Percentiles rank a stretch among this genome's conserved stretches.
Conservation (phyloP, 805 yeast species). For the Wickerhamomyces hampshirensis region DNA sequence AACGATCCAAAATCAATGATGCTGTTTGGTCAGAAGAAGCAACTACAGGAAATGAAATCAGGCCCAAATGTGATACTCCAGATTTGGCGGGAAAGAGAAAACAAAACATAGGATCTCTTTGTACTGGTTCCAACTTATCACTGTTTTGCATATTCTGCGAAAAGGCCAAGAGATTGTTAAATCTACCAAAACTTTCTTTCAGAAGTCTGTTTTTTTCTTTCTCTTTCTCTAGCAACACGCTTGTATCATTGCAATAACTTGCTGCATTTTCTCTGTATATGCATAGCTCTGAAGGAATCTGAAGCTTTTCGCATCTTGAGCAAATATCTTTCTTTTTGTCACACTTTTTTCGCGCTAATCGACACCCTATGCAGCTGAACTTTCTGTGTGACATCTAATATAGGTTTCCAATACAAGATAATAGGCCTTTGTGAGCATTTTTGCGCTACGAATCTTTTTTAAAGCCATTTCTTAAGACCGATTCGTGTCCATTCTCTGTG, state of each 20-base stretch:
- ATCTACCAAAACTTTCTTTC: neutral
- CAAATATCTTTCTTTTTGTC: neutral
- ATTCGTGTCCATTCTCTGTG: no score
- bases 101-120: neutral
- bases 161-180: neutral
- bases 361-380: neutral
- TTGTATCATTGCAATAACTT: neutral
- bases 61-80: neutral
- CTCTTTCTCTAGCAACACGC: neutral
- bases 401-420: no score
- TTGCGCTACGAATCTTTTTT: no score
- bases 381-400: no score
- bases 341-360: neutral
- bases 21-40: neutral
- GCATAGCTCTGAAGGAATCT: neutral
- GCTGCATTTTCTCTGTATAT: neutral
- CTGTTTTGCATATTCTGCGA: no score
- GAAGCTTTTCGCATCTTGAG: neutral
- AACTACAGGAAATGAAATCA: neutral
- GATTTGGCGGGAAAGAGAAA: neutral
- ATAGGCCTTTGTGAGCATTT: neutral
- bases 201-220: neutral
- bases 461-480: no score
- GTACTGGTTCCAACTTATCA: neutral
- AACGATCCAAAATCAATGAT: neutral